A percentile compares a stretch with the other conserved stretches of the same genome.
Conservation (phyloP, 2,329 filamentous ascomycete species). For the Diaporthe ilicicola region DNA sequence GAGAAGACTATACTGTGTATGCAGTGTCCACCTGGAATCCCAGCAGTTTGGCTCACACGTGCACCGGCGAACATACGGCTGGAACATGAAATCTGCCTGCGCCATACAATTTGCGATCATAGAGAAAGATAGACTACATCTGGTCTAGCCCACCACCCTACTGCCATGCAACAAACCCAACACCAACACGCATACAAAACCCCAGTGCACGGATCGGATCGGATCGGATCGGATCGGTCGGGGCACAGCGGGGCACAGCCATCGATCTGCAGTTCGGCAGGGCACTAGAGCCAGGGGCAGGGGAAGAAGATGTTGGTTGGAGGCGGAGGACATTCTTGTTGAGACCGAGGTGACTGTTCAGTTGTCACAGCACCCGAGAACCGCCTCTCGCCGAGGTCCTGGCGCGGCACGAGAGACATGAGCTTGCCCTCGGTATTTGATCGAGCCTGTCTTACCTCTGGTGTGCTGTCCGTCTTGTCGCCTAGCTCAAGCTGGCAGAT, state of each 20-base stretch:
- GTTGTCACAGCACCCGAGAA: constrained; percentile 6
- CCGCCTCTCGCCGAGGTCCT: constrained; percentile 16
- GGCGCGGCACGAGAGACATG: not conserved
- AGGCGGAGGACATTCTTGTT: constrained; percentile 1
- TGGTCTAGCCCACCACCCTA: not conserved
- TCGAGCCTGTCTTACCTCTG: not conserved
- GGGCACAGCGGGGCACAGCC: not conserved
- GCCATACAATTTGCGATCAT: not conserved
- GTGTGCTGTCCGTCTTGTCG: not conserved
- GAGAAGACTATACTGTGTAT: no score
- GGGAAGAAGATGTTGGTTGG: not conserved
- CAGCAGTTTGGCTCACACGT: constrained; percentile 11
- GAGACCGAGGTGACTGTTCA: not conserved
- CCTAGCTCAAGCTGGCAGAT: not conserved
- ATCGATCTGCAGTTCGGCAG: not conserved
- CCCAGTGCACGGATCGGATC: not conserved
- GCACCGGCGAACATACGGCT: no score
- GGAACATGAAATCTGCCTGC: not conserved
- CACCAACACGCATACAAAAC: not conserved
- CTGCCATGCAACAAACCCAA: not conserved
- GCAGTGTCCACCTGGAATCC: not conserved
- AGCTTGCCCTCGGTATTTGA: not conserved
- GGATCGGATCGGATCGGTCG: not conserved
- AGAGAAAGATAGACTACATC: not conserved
- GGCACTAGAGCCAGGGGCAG: not conserved